Base-by-base conservation (phyloP, 768 basidiomycete species). In the Lanmaoa rubissima region DNA sequence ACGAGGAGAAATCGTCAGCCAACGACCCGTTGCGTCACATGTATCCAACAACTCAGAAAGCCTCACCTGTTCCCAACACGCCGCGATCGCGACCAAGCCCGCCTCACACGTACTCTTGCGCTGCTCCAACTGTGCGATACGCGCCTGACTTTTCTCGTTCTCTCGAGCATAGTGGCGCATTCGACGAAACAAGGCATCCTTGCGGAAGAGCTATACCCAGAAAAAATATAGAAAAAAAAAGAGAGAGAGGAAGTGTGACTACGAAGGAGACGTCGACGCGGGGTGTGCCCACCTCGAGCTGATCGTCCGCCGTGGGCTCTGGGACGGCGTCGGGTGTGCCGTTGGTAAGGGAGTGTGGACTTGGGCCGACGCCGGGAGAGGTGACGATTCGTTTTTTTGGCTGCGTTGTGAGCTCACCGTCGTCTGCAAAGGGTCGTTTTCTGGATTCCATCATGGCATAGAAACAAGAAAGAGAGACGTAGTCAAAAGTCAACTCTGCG, bases 91-190 rank as follows among this genome's bases (percentile, higher is more conserved):
- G 51, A 84, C 82, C 55, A 92, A 67, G 57, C 87, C 84, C 3
- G 85, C 84, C 68, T 92, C 87, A 62, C 84, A 87, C 19, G 80
- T 82, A 50, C 73, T 78, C 69, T 85, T 86, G 61, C 84, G 79
- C 57, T 77, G 78, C 68, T 91, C 87, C 32, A 93, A 69, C 61
- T 86, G 81, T 44, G 78, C 78, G 51, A 90, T 82, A 53, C 81
- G 81, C 63, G 74, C 69, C 65, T 82, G 78, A 58, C 81, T 82
- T 43, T 88, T 82, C 60, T 87, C 83, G 70, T 85, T 77, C 75
- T 91, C 86, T 58, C 88, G 82, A 53, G 85, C 83, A 70, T 93
- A 92, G 65, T 92, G 83, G 65, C 79, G 85, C 90, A 94, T 92
- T 56, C 89, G 79, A 40, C 92, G 81, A 71, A 84, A 93, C 48